Evolutionary conservation across 2,329 filamentous ascomycete species (phyloP).

Genomic region (Polychaeton citri): DNA sequence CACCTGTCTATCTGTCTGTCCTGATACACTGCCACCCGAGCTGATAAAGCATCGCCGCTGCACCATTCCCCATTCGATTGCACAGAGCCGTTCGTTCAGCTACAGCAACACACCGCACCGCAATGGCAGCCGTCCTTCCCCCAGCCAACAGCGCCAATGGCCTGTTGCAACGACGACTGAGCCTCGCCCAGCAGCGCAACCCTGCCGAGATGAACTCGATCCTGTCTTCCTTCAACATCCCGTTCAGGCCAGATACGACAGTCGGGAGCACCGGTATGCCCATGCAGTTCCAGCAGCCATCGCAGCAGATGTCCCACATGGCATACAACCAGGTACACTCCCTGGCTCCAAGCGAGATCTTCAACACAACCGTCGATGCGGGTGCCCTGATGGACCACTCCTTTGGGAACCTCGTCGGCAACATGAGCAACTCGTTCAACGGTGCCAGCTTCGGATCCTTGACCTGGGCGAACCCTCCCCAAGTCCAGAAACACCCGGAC

Average conservation of each 20-base stretch:
- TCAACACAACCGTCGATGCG: slow-evolving; percentile 5
- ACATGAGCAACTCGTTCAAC: slow-evolving; percentile 4
- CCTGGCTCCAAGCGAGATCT: slow-evolving; percentile 9
- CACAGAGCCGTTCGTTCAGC: too few species aligned
- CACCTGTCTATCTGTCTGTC: too few species aligned
- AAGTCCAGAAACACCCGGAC: background rate
- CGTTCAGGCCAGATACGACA: slow-evolving; percentile 13
- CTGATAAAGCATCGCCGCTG: too few species aligned
- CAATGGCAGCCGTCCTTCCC: slow-evolving; percentile 10
- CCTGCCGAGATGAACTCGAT: slow-evolving; percentile 13
- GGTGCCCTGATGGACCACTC: slow-evolving; percentile 5
- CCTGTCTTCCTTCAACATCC: slow-evolving; percentile 17
- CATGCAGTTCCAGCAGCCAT: background rate
- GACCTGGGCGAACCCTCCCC: background rate
- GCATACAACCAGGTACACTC: slow-evolving; percentile 3
- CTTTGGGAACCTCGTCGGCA: slow-evolving; percentile 2
- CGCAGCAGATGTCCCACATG: background rate
- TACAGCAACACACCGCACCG: too few species aligned
- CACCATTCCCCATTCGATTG: too few species aligned
- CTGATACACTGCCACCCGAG: too few species aligned
- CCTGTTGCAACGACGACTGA: slow-evolving; percentile 14
- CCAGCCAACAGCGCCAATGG: slow-evolving; percentile 8
- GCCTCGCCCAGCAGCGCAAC: slow-evolving; percentile 10
- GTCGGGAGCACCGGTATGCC: slow-evolving; percentile 3
- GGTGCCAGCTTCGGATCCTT: slow-evolving; percentile 1